A percentile compares a stretch with the other conserved stretches of the same genome.
Evolutionary conservation across 768 basidiomycete species (phyloP).

Genomic region (Pilatotrama ljubarskyi): DNA sequence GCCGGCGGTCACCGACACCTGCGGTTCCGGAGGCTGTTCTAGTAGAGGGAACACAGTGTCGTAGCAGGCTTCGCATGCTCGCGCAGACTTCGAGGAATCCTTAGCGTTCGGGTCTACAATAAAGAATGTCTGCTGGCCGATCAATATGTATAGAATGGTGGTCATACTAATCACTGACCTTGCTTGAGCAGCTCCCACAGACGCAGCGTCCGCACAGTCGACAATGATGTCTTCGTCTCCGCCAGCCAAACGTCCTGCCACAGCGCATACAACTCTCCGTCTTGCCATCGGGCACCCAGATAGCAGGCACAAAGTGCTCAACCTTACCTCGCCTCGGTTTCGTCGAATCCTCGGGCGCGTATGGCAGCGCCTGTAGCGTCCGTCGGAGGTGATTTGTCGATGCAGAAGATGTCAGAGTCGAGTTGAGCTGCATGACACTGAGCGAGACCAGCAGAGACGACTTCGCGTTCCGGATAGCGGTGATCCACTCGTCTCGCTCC

Average conservation of each 20-base stretch:
- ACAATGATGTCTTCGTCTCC: slow-evolving; percentile 83
- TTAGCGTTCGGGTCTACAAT: slow-evolving; percentile 57
- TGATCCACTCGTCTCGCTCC: slow-evolving; percentile 66
- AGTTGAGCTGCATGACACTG: slow-evolving; percentile 72
- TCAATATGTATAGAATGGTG: background rate
- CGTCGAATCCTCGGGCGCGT: slow-evolving; percentile 45
- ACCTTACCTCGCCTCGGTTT: slow-evolving; percentile 52
- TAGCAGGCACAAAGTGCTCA: slow-evolving; percentile 85
- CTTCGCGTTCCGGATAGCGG: slow-evolving; percentile 69
- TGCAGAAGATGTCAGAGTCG: slow-evolving; percentile 76
- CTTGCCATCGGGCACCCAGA: slow-evolving; percentile 90
- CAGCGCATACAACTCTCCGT: slow-evolving; percentile 88
- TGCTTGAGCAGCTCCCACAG: slow-evolving; percentile 79
- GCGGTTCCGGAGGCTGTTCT: slow-evolving; percentile 10
- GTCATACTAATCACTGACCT: slow-evolving; percentile 47
- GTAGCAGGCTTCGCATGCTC: slow-evolving; percentile 86
- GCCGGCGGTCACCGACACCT: slow-evolving; percentile 12
- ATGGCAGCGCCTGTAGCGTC: slow-evolving; percentile 71
- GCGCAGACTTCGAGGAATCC: slow-evolving; percentile 57
- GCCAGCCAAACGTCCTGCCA: slow-evolving; percentile 71
- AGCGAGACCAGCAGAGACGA: slow-evolving; percentile 67
- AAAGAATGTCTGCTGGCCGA: slow-evolving; percentile 78
- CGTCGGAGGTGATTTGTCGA: slow-evolving; percentile 76
- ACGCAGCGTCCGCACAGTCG: slow-evolving; percentile 84
- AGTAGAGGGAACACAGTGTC: slow-evolving; percentile 80